Percentiles rank a stretch among this genome's conserved stretches.
Evolutionary conservation across 257 asterid genomes (phyloP).

Genomic region (Apocynum venetum): DNA sequence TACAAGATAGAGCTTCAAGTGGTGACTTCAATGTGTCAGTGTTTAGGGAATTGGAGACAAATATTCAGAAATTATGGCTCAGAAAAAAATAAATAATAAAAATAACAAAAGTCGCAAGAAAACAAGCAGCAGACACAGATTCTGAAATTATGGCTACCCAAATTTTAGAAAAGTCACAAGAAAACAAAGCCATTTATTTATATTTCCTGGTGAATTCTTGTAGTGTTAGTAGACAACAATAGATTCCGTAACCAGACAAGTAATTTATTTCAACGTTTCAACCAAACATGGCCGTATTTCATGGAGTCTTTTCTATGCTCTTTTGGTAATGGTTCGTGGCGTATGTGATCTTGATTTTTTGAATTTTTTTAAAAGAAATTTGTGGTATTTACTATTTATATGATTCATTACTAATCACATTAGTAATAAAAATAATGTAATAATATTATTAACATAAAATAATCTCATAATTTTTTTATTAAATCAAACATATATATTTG

Average conservation of each 20-base stretch:
- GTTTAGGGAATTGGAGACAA: slow-evolving; percentile 17
- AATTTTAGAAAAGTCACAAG: slow-evolving; percentile 6
- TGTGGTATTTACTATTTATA: too few relatives aligned
- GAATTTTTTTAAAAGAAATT: too few relatives aligned
- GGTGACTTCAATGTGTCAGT: slow-evolving; percentile 3
- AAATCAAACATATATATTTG: too few relatives aligned
- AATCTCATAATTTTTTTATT: too few relatives aligned
- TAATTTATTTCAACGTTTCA: background rate
- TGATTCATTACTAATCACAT: too few relatives aligned
- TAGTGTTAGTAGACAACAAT: background rate
- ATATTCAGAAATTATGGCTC: slow-evolving; percentile 16
- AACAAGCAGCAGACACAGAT: slow-evolving; percentile 12
- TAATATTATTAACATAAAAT: too few relatives aligned
- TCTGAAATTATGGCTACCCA: slow-evolving; percentile 14
- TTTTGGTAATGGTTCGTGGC: background rate
- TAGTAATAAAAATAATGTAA: too few relatives aligned
- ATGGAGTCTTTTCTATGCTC: background rate
- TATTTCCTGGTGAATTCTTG: background rate
- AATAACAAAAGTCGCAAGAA: slow-evolving; percentile 1
- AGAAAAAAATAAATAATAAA: background rate
- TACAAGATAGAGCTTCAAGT: background rate
- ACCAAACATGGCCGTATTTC: background rate
- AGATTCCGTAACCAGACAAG: background rate
- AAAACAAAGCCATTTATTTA: slow-evolving; percentile 6
- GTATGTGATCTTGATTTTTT: too few relatives aligned